Conservation (phyloP, 2,329 filamentous ascomycete species). For the Trichoderma pleuroti region DNA sequence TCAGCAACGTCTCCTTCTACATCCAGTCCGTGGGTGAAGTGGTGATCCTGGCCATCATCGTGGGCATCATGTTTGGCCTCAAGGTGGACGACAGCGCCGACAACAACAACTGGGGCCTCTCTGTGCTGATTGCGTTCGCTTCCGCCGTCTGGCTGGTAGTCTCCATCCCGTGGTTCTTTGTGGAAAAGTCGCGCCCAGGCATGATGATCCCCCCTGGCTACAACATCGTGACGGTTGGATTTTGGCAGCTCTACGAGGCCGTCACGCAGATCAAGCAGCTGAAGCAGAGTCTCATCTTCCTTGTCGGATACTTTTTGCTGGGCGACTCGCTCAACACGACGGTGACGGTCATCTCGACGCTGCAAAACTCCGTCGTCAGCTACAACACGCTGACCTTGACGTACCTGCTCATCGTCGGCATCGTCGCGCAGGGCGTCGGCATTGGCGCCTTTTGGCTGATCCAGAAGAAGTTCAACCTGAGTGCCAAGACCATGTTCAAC, state of each 20-base stretch:
- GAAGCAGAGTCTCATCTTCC: constrained; percentile 63
- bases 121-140: constrained; percentile 62
- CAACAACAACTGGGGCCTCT: constrained; percentile 65
- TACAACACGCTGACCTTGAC: constrained; percentile 64
- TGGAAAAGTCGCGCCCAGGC: constrained; percentile 62
- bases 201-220: constrained; percentile 37
- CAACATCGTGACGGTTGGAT: constrained; percentile 55
- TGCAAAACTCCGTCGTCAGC: constrained; percentile 62
- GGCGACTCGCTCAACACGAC: constrained; percentile 70
- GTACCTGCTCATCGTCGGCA: constrained; percentile 64
- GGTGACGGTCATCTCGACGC: constrained; percentile 62
- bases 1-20: constrained; percentile 63
- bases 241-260: constrained; percentile 60
- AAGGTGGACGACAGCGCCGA: constrained; percentile 54
- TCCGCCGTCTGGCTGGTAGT: constrained; percentile 62
- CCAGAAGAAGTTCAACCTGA: constrained; percentile 56
- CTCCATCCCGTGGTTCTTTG: constrained; percentile 63
- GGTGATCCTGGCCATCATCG: constrained; percentile 60
- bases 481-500: constrained; percentile 68
- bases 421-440: constrained; percentile 58
- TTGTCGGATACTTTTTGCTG: constrained; percentile 64
- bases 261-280: constrained; percentile 59
- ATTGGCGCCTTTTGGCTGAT: constrained; percentile 61
- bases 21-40: constrained; percentile 61
- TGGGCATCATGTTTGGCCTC: constrained; percentile 60